These are phyloP conservation scores for Leptomonas seymouri DNA, from an alignment of 208 protist genomes.

Conservation along the genomic window DNA sequence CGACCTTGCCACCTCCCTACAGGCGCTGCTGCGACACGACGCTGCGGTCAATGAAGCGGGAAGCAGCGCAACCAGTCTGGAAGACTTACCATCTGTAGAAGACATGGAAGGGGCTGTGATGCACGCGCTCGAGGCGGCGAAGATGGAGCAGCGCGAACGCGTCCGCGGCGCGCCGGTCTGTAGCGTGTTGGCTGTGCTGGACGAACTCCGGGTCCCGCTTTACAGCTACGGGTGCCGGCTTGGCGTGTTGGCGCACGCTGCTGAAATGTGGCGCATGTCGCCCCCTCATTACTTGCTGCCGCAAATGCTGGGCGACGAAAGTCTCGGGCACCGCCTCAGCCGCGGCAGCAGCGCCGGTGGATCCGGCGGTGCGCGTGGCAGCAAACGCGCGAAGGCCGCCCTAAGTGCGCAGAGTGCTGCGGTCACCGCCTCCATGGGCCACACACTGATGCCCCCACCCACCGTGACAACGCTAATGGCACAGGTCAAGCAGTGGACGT, in stretches of 20 bases:
- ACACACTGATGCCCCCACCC: constrained; percentile 37
- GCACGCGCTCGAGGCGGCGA: constrained; percentile 34
- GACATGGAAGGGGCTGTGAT: constrained; percentile 31
- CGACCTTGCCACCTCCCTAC: constrained; percentile 36
- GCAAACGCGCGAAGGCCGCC: constrained; percentile 7
- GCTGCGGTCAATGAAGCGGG: constrained; percentile 5
- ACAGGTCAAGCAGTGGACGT: constrained; percentile 49
- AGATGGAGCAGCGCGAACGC: constrained; percentile 42
- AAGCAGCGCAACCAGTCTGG: constrained; percentile 9
- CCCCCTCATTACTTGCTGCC: constrained; percentile 59
- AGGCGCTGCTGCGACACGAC: constrained; percentile 31
- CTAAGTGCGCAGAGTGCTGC: constrained; percentile 4
- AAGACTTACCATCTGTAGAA: constrained; percentile 28
- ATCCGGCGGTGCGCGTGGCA: constrained; percentile 4
- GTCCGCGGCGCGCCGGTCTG: constrained; percentile 47
- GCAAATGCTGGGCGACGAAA: constrained; percentile 18
- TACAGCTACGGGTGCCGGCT: constrained; percentile 71
- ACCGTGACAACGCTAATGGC: constrained; percentile 39
- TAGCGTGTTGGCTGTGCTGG: constrained; percentile 53
- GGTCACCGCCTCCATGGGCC: constrained; percentile 16
- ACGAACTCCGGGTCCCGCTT: constrained; percentile 63
- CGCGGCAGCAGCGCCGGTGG: constrained; percentile 13
- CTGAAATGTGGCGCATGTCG: constrained; percentile 64
- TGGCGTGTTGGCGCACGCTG: constrained; percentile 53
- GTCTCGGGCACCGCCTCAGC: background rate